phyloP scores from a whole-genome alignment of 1,139 yeast genomes.

The Saccharomyces hybrid region DNA sequence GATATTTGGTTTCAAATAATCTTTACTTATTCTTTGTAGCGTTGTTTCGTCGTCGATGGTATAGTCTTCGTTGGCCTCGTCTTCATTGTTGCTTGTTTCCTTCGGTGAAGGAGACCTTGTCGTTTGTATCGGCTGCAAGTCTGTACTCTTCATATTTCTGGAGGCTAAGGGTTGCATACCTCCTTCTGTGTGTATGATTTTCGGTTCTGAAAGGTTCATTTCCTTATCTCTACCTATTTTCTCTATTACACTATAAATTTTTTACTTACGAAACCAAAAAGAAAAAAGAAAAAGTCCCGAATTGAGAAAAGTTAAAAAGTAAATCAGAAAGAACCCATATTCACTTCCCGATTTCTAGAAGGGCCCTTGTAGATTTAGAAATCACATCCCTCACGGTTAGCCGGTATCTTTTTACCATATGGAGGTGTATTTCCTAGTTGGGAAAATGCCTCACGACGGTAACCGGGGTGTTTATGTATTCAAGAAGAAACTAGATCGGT shows the following conservation, averaged over 20 bases:
- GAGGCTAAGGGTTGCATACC: neutral
- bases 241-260: neutral
- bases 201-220: neutral
- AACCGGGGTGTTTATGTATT: neutral
- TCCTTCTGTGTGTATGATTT: neutral
- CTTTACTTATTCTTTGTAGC: constrained; percentile 10
- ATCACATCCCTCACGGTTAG: neutral
- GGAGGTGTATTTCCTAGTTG: neutral
- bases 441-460: neutral
- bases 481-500: neutral
- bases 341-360: neutral
- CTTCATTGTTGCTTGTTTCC: neutral
- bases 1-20: constrained; percentile 25
- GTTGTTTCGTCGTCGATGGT: constrained; percentile 1
- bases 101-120: neutral
- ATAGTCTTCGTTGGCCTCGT: neutral
- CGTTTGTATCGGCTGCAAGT: neutral
- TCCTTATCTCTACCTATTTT: neutral
- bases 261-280: neutral
- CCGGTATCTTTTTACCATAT: neutral
- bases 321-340: neutral
- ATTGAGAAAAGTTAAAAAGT: neutral
- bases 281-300: neutral
- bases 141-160: neutral
- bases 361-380: neutral